Evolutionary conservation across 2,329 filamentous ascomycete species (phyloP).

Genomic region (Leptographium galeiforme): DNA sequence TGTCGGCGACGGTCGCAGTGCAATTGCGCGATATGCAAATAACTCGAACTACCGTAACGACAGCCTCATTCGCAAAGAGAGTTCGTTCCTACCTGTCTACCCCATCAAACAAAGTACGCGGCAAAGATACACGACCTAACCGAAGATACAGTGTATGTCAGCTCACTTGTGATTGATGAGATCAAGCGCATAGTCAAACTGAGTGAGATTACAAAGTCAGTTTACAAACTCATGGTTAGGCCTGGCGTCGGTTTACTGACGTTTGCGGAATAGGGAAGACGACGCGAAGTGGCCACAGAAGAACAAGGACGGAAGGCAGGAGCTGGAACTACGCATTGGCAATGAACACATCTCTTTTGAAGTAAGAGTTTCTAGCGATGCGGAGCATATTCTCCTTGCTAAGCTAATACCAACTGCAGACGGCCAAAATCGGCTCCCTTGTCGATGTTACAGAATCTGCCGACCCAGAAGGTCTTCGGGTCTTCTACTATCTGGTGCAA

Average conservation of each 20-base stretch:
- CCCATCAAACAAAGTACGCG: not conserved
- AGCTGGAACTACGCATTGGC: slow-evolving; percentile 85
- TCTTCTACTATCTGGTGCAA: slow-evolving; percentile 98
- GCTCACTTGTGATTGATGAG: slow-evolving; percentile 76
- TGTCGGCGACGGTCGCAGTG: slow-evolving; percentile 82
- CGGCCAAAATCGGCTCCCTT: slow-evolving; percentile 92
- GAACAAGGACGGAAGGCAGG: slow-evolving; percentile 96
- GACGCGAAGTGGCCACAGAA: slow-evolving; percentile 98
- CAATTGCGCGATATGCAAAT: slow-evolving; percentile 92
- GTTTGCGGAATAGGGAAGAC: slow-evolving; percentile 63
- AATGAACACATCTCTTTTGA: slow-evolving; percentile 97
- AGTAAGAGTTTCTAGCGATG: slow-evolving; percentile 33
- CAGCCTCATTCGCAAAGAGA: slow-evolving; percentile 97
- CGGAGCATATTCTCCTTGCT: not conserved
- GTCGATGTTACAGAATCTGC: slow-evolving; percentile 94
- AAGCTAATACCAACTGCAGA: slow-evolving; percentile 37
- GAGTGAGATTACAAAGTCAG: slow-evolving; percentile 92
- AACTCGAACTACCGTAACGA: slow-evolving; percentile 99
- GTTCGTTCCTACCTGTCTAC: slow-evolving; percentile 37
- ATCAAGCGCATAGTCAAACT: slow-evolving; percentile 96
- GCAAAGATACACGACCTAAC: not conserved
- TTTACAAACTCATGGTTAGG: not conserved
- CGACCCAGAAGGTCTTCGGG: slow-evolving; percentile 86
- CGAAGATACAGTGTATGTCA: slow-evolving; percentile 69
- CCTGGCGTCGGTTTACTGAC: not conserved